Evolutionary conservation across 129 eudicot species (phyloP).

Genomic region (Heracleum sosnowskyi): DNA sequence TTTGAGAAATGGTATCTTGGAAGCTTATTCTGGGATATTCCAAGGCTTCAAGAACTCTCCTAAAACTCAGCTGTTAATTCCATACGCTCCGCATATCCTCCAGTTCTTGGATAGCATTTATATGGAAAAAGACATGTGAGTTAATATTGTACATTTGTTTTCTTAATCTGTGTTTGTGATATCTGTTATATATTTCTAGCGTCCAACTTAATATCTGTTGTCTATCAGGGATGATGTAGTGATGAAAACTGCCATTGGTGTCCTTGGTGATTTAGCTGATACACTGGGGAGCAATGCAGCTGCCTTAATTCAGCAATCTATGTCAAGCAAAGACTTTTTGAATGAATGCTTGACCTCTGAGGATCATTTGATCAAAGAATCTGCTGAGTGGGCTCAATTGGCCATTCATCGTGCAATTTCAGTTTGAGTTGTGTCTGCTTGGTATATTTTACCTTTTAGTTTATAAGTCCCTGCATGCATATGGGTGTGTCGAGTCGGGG

Average conservation of each 20-base stretch:
- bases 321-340: conserved; percentile 77
- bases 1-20: conserved; percentile 89
- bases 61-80: conserved; percentile 75
- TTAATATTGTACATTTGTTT: background rate
- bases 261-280: conserved; percentile 97
- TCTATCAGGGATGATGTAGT: conserved; percentile 80
- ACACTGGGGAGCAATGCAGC: conserved; percentile 86
- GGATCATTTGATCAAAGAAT: conserved; percentile 86
- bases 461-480: conserved; percentile 90
- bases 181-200: background rate
- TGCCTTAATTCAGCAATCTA: conserved; percentile 78
- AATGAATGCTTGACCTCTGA: conserved; percentile 89
- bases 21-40: conserved; percentile 91
- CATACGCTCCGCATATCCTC: conserved; percentile 72
- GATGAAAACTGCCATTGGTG: conserved; percentile 95
- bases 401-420: conserved; percentile 84
- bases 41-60: conserved; percentile 93
- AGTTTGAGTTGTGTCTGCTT: conserved; percentile 45
- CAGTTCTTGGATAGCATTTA: conserved; percentile 86
- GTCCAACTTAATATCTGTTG: conserved; percentile 3
- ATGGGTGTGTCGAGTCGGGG: conserved; percentile 67
- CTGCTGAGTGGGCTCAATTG: conserved; percentile 96
- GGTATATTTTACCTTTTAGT: conserved; percentile 41
- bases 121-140: conserved; percentile 81
- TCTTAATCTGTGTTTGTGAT: background rate